A percentile compares a stretch with the other conserved stretches of the same genome.
Conservation (phyloP, 2,329 filamentous ascomycete species). For the Aurifilum marmelostoma region DNA sequence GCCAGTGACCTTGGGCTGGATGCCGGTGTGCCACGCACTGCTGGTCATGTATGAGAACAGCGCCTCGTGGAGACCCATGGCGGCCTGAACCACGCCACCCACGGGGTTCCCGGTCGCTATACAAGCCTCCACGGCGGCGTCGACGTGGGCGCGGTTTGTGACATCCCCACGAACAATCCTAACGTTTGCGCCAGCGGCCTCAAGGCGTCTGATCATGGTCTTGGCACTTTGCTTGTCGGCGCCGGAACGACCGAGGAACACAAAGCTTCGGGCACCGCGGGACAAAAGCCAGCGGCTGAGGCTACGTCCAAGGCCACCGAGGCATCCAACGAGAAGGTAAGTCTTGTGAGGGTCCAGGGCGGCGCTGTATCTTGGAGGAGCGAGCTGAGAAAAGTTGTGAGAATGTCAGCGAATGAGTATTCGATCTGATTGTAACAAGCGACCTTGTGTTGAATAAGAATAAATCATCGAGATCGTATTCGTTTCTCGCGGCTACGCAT, state of each 20-base stretch:
- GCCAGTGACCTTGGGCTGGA: not conserved
- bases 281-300: constrained; percentile 13
- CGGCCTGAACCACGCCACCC: not conserved
- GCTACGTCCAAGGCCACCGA: not conserved
- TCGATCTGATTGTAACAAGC: no score
- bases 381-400: not conserved
- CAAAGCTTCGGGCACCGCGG: constrained; percentile 14
- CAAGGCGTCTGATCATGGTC: constrained; percentile 8
- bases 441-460: no score
- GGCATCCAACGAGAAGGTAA: not conserved
- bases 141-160: constrained; percentile 39
- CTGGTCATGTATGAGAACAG: not conserved
- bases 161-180: constrained; percentile 55
- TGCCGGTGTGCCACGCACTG: not conserved
- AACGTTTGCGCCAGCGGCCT: constrained; percentile 44
- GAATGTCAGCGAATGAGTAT: not conserved
- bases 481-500: no score
- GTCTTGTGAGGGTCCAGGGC: not conserved
- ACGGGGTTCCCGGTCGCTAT: constrained; percentile 33
- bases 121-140: constrained; percentile 43
- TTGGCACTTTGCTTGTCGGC: constrained; percentile 7
- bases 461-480: no score
- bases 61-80: not conserved
- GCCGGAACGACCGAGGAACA: constrained; percentile 14
- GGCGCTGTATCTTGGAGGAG: not conserved